These are phyloP conservation scores for Aspergillus indologenus DNA, from an alignment of 495 filamentous ascomycete genomes.

Conservation along the genomic window DNA sequence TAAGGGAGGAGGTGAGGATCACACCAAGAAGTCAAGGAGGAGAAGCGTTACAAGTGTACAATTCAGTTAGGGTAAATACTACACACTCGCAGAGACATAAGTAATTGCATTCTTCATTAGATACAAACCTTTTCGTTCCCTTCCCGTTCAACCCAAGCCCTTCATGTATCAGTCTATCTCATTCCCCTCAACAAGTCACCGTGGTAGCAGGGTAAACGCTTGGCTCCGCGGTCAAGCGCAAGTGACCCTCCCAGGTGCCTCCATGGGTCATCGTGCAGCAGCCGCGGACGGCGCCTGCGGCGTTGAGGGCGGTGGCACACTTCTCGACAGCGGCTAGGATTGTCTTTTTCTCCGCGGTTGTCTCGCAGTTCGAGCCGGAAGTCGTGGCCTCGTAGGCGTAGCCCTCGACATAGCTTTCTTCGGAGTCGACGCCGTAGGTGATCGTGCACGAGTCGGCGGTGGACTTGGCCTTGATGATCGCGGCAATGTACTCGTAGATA, in stretches of 20 bases:
- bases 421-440: not conserved
- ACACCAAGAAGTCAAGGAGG: no score
- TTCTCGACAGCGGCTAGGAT: not conserved
- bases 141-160: no score
- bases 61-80: no score
- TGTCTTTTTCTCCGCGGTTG: not conserved
- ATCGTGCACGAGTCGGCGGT: not conserved
- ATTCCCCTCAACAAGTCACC: not conserved
- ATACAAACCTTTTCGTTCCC: no score
- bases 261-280: not conserved
- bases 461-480: not conserved
- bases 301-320: not conserved
- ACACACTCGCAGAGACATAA: no score
- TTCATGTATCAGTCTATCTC: not conserved
- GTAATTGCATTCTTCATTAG: no score
- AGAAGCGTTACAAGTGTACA: no score
- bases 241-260: not conserved
- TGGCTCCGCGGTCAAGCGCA: not conserved
- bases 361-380: not conserved
- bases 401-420: not conserved
- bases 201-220: not conserved
- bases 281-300: not conserved
- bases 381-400: not conserved
- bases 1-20: no score
- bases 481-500: not conserved